Evolutionary conservation across 2,329 filamentous ascomycete genomes (phyloP), one percentile per base, ranked within the genome.

Genomic region (Pestalotiopsis sp.): DNA sequence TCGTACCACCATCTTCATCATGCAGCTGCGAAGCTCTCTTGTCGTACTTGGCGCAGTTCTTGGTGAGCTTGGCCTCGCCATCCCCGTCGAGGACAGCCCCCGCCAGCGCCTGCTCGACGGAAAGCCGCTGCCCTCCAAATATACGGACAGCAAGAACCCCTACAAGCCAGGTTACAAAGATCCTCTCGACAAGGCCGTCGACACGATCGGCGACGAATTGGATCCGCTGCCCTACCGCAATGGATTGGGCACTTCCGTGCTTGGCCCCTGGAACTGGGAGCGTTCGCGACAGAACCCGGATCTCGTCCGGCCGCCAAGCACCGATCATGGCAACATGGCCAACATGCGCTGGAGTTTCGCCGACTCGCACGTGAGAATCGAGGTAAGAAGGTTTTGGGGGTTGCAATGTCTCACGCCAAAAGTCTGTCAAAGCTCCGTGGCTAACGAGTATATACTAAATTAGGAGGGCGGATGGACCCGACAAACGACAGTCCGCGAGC

Each of bases 391-490:
- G 31, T 36, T 20, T 27, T 5, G 4, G 27, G 27, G 27, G 27
- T 27, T 27, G 27, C 31, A 5, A 7, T 60, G 57, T 60, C 57
- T 52, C 45, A 52, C 57, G 20, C 23, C 31, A n/a, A n/a, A 20
- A n/a, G 5, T 23, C 12, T n/a, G 45, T n/a, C 31, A 36, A 9
- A 9, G 6, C 31, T 11, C 25, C n/a, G 57, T 14, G 13, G 57
- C 57, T 60, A 60, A 60, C 57, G 14, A 11, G 17, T 23, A 23
- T 52, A 52, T 9, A 25, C 45, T 62, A 27, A 27, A 20, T 56
- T 67, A 93, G 85, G 91, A 93, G 79, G 91, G 90, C 62, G 91
- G 92, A 66, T 94, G 92, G 92, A 92, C 92, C 1, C 86, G 92
- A 27, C 90, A 94, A 78, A 93, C 91, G 0, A 93, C 90, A 3